phyloP scores from a whole-genome alignment of 257 asterid species.

The Solanum appendiculatum region DNA sequence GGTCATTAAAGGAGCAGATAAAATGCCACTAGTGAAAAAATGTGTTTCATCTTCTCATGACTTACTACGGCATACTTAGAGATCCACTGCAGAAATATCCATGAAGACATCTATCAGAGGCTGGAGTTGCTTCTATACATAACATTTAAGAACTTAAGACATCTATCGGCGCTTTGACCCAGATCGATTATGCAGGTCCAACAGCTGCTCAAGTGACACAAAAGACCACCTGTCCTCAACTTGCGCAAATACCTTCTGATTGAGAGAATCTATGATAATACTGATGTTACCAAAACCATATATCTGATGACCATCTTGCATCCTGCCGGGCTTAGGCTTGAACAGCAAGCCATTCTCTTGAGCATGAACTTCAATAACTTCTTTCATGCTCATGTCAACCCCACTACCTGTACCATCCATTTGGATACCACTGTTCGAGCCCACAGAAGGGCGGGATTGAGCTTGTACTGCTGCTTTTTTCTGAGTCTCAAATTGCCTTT shows the following conservation, averaged over 20 bases:
- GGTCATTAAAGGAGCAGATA: background rate
- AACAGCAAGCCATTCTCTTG: conserved; percentile 26
- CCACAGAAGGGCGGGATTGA: conserved; percentile 26
- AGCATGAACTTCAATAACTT: conserved; percentile 28
- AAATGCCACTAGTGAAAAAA: background rate
- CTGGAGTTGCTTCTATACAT: background rate
- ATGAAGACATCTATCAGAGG: background rate
- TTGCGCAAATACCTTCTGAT: conserved; percentile 62
- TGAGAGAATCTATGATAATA: conserved; percentile 58
- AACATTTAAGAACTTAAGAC: background rate
- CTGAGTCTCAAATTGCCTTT: conserved; percentile 75
- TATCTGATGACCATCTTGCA: conserved; percentile 79
- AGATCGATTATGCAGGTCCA: conserved; percentile 60
- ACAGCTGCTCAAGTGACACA: conserved; percentile 25
- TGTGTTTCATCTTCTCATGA: background rate
- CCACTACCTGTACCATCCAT: conserved; percentile 8
- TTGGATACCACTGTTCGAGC: conserved; percentile 5
- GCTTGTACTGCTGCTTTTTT: conserved; percentile 66
- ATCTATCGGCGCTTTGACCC: conserved; percentile 30
- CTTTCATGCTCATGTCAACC: conserved; percentile 27
- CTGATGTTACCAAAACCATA: conserved; percentile 76
- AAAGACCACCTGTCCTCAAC: conserved; percentile 51
- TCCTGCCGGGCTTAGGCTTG: conserved; percentile 60
- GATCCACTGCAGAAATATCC: background rate
- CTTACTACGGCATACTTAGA: background rate